A percentile compares a stretch with the other conserved stretches of the same genome.
Conservation (phyloP, 2,329 filamentous ascomycete species). For the Pseudogymnoascus sp. region DNA sequence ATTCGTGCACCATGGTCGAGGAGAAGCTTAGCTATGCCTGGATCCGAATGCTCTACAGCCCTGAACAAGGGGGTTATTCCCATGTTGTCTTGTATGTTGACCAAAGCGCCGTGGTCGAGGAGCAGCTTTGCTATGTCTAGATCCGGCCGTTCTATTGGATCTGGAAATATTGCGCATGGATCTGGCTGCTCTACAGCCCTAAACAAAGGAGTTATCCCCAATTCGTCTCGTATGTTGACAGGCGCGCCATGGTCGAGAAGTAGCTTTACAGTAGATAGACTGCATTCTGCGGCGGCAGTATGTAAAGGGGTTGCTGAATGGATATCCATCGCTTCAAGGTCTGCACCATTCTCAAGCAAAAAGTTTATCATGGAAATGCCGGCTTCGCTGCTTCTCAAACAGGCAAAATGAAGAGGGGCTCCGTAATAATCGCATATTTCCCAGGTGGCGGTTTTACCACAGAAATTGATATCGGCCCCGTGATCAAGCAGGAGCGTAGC, state of each 20-base stretch:
- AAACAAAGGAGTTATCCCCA: background rate
- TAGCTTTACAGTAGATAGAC: background rate
- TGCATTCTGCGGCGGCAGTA: background rate
- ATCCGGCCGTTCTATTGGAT: background rate
- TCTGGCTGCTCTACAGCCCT: background rate
- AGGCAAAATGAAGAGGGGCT: background rate
- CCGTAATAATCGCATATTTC: background rate
- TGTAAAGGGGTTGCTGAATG: background rate
- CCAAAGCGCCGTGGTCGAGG: background rate
- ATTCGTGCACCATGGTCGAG: background rate
- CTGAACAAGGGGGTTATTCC: background rate
- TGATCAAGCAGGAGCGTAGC: background rate
- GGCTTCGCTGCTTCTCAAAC: too few species aligned
- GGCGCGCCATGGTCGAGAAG: background rate
- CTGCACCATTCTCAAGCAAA: background rate
- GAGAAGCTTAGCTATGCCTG: background rate
- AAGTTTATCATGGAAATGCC: background rate
- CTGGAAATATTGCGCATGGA: background rate
- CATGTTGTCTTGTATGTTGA: background rate
- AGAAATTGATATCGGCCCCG: background rate
- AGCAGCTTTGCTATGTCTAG: background rate
- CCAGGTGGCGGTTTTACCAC: too few species aligned
- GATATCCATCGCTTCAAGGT: too few species aligned
- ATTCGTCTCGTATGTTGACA: background rate
- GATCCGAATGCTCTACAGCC: background rate